Conservation (phyloP, 306 rosid species). For the Ammopiptanthus mongolicus region DNA sequence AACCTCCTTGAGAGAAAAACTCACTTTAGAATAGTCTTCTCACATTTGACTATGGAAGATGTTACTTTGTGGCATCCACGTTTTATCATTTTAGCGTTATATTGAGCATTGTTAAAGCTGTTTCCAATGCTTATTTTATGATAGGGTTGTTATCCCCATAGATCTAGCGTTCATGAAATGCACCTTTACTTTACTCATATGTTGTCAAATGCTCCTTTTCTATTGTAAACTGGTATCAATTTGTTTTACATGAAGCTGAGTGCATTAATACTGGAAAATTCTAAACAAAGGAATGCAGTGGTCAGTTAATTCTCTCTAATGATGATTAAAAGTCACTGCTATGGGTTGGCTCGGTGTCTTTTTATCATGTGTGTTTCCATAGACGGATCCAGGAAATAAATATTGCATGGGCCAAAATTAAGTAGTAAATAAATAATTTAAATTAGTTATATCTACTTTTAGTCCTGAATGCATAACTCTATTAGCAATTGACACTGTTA, state of each 20-base stretch:
- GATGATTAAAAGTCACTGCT: background rate
- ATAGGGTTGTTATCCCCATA: background rate
- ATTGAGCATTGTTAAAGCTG: background rate
- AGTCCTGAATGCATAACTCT: no score
- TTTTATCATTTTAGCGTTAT: background rate
- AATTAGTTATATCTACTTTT: no score
- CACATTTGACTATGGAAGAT: background rate
- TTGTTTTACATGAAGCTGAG: background rate
- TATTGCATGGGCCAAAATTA: no score
- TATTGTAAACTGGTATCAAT: background rate
- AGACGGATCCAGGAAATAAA: no score
- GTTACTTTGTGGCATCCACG: background rate
- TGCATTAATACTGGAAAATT: background rate
- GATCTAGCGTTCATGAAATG: background rate
- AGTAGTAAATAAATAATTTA: no score
- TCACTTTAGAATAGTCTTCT: no score
- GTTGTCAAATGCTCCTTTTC: background rate
- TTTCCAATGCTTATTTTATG: background rate
- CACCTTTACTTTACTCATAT: background rate
- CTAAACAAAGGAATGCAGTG: background rate
- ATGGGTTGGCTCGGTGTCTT: no score
- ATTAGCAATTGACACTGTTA: no score
- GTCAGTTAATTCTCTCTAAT: background rate
- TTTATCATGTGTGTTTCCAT: no score
- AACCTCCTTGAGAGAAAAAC: no score